phyloP scores from a whole-genome alignment of 441 rosid species.

The Arabidopsis hybrid region DNA sequence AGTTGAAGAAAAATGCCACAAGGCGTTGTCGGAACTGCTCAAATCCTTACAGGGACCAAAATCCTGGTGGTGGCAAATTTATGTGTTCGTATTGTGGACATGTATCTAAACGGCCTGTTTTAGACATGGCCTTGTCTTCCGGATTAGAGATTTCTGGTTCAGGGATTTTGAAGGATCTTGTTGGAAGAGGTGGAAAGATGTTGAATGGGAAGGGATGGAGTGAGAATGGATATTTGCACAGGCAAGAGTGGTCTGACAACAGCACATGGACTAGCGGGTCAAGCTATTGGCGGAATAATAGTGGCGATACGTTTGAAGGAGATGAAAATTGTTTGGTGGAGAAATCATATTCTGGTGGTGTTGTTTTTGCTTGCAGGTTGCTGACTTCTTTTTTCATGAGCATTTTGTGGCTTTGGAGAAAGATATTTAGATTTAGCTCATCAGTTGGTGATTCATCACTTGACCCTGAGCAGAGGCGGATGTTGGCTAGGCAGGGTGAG shows the following conservation, averaged over 20 bases:
- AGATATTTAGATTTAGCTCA: conserved; percentile 81
- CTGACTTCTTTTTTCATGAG: conserved; percentile 82
- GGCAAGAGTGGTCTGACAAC: conserved; percentile 82
- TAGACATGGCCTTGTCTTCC: conserved; percentile 79
- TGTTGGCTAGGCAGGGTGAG: conserved; percentile 73
- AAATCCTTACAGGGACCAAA: conserved; percentile 88
- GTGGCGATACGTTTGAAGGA: conserved; percentile 64
- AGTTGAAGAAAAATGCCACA: conserved; percentile 89
- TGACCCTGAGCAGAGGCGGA: conserved; percentile 62
- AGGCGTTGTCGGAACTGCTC: conserved; percentile 84
- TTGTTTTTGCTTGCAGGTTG: conserved; percentile 70
- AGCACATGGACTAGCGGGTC: conserved; percentile 71
- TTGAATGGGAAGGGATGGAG: conserved; percentile 86
- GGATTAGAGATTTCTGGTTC: conserved; percentile 77
- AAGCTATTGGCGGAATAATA: conserved; percentile 61
- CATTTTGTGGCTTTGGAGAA: conserved; percentile 92
- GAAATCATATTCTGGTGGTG: conserved; percentile 75
- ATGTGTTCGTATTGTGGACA: conserved; percentile 98
- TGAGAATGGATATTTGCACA: conserved; percentile 79
- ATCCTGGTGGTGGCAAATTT: conserved; percentile 89
- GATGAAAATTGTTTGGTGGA: conserved; percentile 89
- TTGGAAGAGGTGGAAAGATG: conserved; percentile 85
- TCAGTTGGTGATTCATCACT: conserved; percentile 62
- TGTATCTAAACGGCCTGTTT: conserved; percentile 88
- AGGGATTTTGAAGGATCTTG: conserved; percentile 83